A percentile compares a stretch with the other conserved stretches of the same genome.
These are phyloP conservation scores for Mycena amicta DNA, from an alignment of 768 basidiomycete species.

Conservation along the genomic window DNA sequence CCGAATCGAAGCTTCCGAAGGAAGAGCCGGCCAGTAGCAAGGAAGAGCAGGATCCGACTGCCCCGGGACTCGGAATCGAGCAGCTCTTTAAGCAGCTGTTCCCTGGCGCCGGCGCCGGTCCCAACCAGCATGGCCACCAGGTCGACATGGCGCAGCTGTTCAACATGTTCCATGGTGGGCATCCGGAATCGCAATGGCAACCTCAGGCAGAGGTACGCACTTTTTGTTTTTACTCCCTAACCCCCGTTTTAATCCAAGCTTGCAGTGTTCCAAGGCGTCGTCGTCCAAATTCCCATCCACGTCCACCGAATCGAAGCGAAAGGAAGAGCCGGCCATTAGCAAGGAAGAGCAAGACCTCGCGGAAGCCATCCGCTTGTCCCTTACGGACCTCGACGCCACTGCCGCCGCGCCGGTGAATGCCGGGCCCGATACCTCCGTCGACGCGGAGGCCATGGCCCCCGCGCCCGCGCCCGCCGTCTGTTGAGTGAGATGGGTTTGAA, in stretches of 20 bases:
- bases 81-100: not conserved
- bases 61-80: too few species aligned
- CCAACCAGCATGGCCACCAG: too few species aligned
- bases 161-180: constrained; percentile 13
- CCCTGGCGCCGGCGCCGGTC: not conserved
- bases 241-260: too few species aligned
- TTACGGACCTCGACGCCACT: constrained; percentile 24
- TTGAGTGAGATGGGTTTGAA: too few species aligned
- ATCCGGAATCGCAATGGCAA: not conserved
- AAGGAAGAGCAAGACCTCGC: constrained; percentile 43
- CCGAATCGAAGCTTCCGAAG: too few species aligned
- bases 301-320: constrained; percentile 2
- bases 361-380: constrained; percentile 41
- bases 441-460: constrained; percentile 46
- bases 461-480: too few species aligned
- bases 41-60: too few species aligned
- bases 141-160: too few species aligned
- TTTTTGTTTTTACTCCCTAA: too few species aligned
- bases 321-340: constrained; percentile 9
- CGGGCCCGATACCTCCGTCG: constrained; percentile 5
- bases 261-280: constrained; percentile 1
- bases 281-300: constrained; percentile 10
- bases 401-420: too few species aligned
- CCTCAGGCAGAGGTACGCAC: constrained; percentile 4
- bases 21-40: too few species aligned